Percentiles rank a stretch among this genome's conserved stretches.
These are phyloP conservation scores for Aspergillus costaricaensis DNA, from an alignment of 2,329 filamentous ascomycete species.

Conservation along the genomic window DNA sequence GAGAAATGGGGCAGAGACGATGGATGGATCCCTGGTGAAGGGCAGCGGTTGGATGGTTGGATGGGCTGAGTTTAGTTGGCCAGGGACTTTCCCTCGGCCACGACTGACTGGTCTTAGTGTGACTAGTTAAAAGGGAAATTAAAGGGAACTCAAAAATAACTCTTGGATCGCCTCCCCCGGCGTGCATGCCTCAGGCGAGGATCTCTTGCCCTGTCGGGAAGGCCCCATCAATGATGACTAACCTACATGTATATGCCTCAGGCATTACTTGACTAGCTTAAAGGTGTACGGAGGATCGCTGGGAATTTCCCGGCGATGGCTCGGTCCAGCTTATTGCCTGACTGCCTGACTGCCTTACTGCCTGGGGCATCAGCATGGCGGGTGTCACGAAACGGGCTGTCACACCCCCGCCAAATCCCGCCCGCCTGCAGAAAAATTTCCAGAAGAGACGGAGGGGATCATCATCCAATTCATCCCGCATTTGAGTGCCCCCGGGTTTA, in stretches of 20 bases:
- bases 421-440: conserved; percentile 1
- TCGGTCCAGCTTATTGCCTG: not conserved
- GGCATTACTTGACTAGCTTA: not conserved
- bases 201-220: not conserved
- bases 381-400: not conserved
- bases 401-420: not conserved
- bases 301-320: not conserved
- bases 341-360: not conserved
- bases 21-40: conserved; percentile 5
- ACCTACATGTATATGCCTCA: not conserved
- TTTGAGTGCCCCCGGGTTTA: too few relatives aligned
- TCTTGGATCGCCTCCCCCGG: not conserved
- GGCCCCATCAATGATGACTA: not conserved
- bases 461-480: not conserved
- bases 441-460: not conserved
- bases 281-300: not conserved
- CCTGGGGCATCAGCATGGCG: not conserved
- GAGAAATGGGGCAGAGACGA: conserved; percentile 11
- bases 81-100: conserved; percentile 15
- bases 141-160: conserved; percentile 21
- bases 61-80: conserved; percentile 17
- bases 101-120: too few relatives aligned
- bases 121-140: conserved; percentile 12
- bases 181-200: conserved; percentile 19
- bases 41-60: conserved; percentile 11